These are phyloP conservation scores for Boletus subparvulus DNA, from an alignment of 768 basidiomycete species.

Conservation along the genomic window DNA sequence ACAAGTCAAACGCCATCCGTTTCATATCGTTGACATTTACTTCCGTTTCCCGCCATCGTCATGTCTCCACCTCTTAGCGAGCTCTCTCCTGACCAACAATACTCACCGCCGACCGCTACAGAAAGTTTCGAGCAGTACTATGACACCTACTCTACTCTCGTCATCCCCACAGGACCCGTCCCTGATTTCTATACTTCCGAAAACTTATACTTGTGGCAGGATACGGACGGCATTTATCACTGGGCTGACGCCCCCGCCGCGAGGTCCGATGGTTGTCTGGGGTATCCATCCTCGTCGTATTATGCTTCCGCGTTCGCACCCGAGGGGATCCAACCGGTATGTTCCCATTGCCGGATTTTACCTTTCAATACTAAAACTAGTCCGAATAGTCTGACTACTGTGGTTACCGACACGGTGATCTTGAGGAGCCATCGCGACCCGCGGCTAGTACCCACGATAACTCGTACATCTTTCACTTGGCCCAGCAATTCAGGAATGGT, in stretches of 20 bases:
- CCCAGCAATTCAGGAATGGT: constrained; percentile 24
- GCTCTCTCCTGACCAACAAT: constrained; percentile 18
- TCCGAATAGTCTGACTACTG: constrained; percentile 15
- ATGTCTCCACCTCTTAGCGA: constrained; percentile 30
- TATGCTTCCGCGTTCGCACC: constrained; percentile 16
- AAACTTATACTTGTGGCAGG: constrained; percentile 31
- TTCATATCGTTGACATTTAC: constrained; percentile 26
- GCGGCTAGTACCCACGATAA: constrained; percentile 13
- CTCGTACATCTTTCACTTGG: constrained; percentile 21
- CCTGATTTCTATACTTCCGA: constrained; percentile 28
- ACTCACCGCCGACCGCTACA: constrained; percentile 3
- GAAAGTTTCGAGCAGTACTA: constrained; percentile 25
- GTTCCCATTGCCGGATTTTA: constrained; percentile 4
- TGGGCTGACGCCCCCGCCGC: constrained; percentile 27
- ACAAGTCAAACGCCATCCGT: constrained; percentile 8
- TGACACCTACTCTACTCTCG: constrained; percentile 21
- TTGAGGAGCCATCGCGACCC: constrained; percentile 11
- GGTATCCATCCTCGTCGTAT: constrained; percentile 17
- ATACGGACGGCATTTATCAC: constrained; percentile 26
- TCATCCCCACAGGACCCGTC: constrained; percentile 6
- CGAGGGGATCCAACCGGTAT: constrained; percentile 16
- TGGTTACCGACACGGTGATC: constrained; percentile 18
- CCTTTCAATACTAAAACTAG: constrained; percentile 5
- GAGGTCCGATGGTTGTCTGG: constrained; percentile 27
- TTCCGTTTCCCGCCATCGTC: constrained; percentile 13